A percentile compares a stretch with the other conserved stretches of the same genome.
These are phyloP conservation scores for Saccharomycopsis oosterbeekiorum DNA, from an alignment of 805 yeast genomes.

Conservation along the genomic window DNA sequence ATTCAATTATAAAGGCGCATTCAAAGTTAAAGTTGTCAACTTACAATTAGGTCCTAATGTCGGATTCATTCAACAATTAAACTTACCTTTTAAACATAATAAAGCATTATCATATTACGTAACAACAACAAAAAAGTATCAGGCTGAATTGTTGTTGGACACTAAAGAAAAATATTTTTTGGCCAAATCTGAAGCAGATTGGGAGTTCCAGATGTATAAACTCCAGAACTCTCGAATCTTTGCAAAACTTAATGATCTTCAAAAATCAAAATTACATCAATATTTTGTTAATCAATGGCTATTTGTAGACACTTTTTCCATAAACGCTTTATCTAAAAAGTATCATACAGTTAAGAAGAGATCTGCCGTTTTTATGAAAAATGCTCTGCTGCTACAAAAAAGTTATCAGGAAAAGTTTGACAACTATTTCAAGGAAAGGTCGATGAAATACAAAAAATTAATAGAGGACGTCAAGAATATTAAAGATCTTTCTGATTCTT, in stretches of 20 bases:
- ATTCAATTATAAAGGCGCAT: conserved; percentile 4
- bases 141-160: not conserved
- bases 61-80: not conserved
- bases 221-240: not conserved
- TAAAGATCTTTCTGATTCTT: not conserved
- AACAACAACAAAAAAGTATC: not conserved
- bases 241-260: not conserved
- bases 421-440: not conserved
- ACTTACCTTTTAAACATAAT: not conserved
- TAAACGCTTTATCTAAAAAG: not conserved
- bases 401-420: not conserved
- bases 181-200: conserved; percentile 7
- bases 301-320: not conserved
- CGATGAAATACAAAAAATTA: not conserved
- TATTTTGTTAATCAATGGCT: not conserved
- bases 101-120: not conserved
- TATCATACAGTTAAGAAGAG: not conserved
- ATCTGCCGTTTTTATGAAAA: not conserved
- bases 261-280: not conserved
- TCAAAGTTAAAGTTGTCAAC: not conserved
- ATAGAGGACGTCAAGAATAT: not conserved
- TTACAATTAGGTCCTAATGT: not conserved
- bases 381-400: not conserved
- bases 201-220: conserved; percentile 4
- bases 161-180: not conserved